A percentile compares a stretch with the other conserved stretches of the same genome.
Conservation (phyloP, 768 basidiomycete genomes). For the Leccinellum luteum region DNA sequence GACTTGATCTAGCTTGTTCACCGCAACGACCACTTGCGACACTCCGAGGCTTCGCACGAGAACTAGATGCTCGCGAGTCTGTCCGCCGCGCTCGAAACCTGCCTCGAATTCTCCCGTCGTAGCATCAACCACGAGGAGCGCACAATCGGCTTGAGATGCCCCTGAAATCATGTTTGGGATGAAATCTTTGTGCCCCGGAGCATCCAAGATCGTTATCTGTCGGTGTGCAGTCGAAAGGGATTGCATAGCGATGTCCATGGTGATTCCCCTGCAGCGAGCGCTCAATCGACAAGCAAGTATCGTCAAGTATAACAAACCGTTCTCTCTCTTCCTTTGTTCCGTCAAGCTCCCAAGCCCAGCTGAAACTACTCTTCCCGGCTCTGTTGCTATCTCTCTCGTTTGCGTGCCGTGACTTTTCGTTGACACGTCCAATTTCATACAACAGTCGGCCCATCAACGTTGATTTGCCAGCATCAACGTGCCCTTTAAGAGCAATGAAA, state of each 20-base stretch:
- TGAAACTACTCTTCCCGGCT: slow-evolving; percentile 92
- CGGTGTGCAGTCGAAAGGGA: slow-evolving; percentile 70
- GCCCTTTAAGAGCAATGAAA: slow-evolving; percentile 53
- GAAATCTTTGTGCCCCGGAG: slow-evolving; percentile 96
- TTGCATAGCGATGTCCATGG: slow-evolving; percentile 94
- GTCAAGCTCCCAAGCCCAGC: slow-evolving; percentile 98
- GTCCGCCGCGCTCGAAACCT: slow-evolving; percentile 91
- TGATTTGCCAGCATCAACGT: slow-evolving; percentile 98
- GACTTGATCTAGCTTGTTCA: slow-evolving; percentile 92
- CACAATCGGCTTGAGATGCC: slow-evolving; percentile 94
- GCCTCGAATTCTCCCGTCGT: slow-evolving; percentile 92
- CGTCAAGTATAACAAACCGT: slow-evolving; percentile 49
- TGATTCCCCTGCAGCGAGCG: slow-evolving; percentile 71
- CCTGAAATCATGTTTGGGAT: slow-evolving; percentile 99
- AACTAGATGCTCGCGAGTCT: slow-evolving; percentile 92
- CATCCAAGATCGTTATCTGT: slow-evolving; percentile 91
- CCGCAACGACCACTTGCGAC: slow-evolving; percentile 82
- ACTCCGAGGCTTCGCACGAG: slow-evolving; percentile 93
- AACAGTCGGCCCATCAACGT: slow-evolving; percentile 94
- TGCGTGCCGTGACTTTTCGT: slow-evolving; percentile 77
- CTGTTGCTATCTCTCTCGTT: slow-evolving; percentile 90
- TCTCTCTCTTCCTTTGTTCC: slow-evolving; percentile 91
- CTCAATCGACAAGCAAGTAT: slow-evolving; percentile 8
- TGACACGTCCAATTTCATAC: slow-evolving; percentile 87
- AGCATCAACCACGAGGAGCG: slow-evolving; percentile 90